Conservation (phyloP, 169 alveolate species). For the Cyclospora cayetanensis region DNA sequence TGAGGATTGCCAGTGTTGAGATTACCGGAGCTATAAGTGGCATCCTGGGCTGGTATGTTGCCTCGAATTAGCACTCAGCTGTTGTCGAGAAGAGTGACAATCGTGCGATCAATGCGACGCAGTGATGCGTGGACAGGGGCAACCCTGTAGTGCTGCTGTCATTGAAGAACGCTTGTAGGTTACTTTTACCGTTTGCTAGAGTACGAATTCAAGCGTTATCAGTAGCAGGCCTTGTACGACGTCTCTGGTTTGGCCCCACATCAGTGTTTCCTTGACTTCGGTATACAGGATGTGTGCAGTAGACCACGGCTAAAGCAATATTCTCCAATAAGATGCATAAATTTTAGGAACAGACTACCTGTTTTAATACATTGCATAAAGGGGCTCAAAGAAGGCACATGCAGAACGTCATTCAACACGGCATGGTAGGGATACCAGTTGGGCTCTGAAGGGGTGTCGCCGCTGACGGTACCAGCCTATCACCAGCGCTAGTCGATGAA, state of each 20-base stretch:
- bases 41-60: no score
- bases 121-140: not conserved
- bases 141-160: not conserved
- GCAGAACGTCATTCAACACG: not conserved
- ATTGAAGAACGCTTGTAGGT: not conserved
- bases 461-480: slow-evolving; percentile 37
- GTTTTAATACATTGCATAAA: not conserved
- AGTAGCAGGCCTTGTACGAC: no score
- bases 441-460: slow-evolving; percentile 8
- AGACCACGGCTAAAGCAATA: not conserved
- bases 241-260: not conserved
- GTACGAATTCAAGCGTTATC: no score
- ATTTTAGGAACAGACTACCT: not conserved
- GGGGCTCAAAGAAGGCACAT: not conserved
- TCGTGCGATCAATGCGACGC: no score
- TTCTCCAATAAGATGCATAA: not conserved
- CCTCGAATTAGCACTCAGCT: no score
- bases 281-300: no score
- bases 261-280: not conserved
- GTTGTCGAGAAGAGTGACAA: no score
- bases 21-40: no score
- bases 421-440: not conserved
- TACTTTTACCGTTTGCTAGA: no score
- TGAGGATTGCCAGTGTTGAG: no score
- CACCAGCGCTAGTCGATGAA: slow-evolving; percentile 6